Conservation (phyloP, 257 asterid species). For the Apocynum venetum region DNA sequence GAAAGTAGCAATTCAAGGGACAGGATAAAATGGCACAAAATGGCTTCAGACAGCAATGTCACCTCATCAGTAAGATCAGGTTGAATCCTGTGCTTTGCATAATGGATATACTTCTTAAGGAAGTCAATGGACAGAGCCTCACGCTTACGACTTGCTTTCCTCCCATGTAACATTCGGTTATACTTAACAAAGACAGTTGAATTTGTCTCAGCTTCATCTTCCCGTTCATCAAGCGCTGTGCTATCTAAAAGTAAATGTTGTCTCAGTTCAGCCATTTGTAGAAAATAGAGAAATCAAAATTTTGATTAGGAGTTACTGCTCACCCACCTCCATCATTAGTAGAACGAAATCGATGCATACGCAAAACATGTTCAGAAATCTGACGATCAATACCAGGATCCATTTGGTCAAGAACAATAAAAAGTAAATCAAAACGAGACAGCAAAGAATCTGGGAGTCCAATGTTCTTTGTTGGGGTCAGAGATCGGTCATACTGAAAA, state of each 20-base stretch:
- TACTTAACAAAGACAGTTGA: constrained; percentile 73
- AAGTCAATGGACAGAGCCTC: constrained; percentile 81
- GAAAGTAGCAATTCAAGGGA: background rate
- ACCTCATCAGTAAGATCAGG: constrained; percentile 99
- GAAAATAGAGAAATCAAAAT: constrained; percentile 11
- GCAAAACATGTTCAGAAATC: constrained; percentile 85
- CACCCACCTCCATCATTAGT: constrained; percentile 65
- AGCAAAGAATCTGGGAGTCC: constrained; percentile 99
- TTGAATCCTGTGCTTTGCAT: constrained; percentile 78
- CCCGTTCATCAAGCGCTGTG: constrained; percentile 46
- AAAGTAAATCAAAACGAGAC: constrained; percentile 93
- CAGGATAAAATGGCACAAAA: background rate
- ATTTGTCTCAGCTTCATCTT: constrained; percentile 62
- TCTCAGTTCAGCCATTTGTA: constrained; percentile 12
- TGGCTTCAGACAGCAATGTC: constrained; percentile 2
- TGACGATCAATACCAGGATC: constrained; percentile 85
- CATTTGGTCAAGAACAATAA: constrained; percentile 99
- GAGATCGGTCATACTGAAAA: constrained; percentile 86
- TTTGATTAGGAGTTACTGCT: constrained; percentile 2
- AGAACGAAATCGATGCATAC: constrained; percentile 84
- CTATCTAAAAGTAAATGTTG: constrained; percentile 38
- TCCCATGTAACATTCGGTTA: constrained; percentile 85
- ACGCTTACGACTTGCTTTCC: constrained; percentile 54
- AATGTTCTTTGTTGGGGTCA: constrained; percentile 92
- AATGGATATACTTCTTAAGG: constrained; percentile 86